Evolutionary conservation across 192 early-diverging fungal genomes (phyloP), one percentile per base, ranked within the genome.

Genomic region (Rhizophagus clarus): DNA sequence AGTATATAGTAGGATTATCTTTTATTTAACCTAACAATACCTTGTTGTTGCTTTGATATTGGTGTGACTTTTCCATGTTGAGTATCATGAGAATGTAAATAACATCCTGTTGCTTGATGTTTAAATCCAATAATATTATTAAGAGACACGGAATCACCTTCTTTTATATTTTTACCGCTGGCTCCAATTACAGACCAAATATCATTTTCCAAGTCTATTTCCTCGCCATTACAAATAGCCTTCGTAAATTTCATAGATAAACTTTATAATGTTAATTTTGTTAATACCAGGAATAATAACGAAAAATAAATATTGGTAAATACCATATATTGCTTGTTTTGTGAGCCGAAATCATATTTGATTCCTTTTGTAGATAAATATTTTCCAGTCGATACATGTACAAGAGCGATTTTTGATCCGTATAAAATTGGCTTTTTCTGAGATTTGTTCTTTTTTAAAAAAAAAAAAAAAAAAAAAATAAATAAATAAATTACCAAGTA

Each of bases 301-400:
- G 34, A 69, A 34, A 15, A 69, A 22, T 40, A 69, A 2, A 69
- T 20, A 37, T 34, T 69, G 31, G 4, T 42, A 5, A 40, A 69
- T 37, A 69, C 67, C 67, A 69, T 69, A 69, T 69, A 69, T 69
- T 69, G 67, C 0, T 20, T 20, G 29, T 64, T 64, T 14, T 64
- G 1, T 4, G 22, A 26, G 2, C 62, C 62, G 0, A 34, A 37
- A 4, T 37, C 28, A 31, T 31, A 31, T 69, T 37, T 69, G 1
- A 34, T 34, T 5, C 34, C 34, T 34, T 34, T 34, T 4, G 34
- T 34, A 34, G 34, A 34, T 34, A 34, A 34, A 69, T 69, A 69
- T 69, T 69, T 69, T 37, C 32, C 6, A 22, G 67, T 69, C 4
- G 67, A 12, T 22, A 69, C 32, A 69, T 69, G 67, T 34, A 69